Evolutionary conservation across 83 land plant species (phyloP).

Genomic region (Diphasiastrum complanatum): DNA sequence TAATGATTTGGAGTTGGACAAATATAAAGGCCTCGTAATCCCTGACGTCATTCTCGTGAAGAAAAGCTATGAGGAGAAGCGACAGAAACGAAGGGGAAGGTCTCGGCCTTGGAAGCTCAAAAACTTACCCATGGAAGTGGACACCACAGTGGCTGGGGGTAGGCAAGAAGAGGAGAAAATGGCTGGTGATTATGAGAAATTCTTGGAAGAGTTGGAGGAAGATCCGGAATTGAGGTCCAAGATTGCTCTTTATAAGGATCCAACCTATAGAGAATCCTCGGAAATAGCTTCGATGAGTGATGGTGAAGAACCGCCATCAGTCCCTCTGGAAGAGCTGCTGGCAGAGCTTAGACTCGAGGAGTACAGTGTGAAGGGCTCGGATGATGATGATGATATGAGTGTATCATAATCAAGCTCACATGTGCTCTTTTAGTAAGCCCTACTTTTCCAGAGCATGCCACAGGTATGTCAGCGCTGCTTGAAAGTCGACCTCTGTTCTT

Average conservation of each 20-base stretch:
- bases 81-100: constrained; percentile 53
- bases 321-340: constrained; percentile 67
- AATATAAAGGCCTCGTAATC: constrained; percentile 43
- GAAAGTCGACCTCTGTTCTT: no score
- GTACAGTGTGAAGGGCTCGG: constrained; percentile 10
- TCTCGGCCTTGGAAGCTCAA: constrained; percentile 64
- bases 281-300: constrained; percentile 50
- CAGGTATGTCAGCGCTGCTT: no score
- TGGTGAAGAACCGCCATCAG: constrained; percentile 61
- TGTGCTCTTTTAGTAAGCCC: no score
- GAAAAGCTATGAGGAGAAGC: constrained; percentile 80
- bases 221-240: constrained; percentile 68
- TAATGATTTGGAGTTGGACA: constrained; percentile 58
- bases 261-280: constrained; percentile 41
- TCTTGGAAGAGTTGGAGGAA: constrained; percentile 66
- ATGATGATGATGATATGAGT: constrained; percentile 40
- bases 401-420: constrained; percentile 16
- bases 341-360: constrained; percentile 58
- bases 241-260: constrained; percentile 53
- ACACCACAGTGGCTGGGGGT: constrained; percentile 25
- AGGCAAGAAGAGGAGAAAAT: constrained; percentile 49
- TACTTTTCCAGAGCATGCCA: no score
- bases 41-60: constrained; percentile 68
- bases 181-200: constrained; percentile 51
- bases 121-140: constrained; percentile 47